Percentiles rank a stretch among this genome's conserved stretches.
phyloP scores from a whole-genome alignment of 1,284 basidiomycete genomes.

The Trichosporon ovoides region DNA sequence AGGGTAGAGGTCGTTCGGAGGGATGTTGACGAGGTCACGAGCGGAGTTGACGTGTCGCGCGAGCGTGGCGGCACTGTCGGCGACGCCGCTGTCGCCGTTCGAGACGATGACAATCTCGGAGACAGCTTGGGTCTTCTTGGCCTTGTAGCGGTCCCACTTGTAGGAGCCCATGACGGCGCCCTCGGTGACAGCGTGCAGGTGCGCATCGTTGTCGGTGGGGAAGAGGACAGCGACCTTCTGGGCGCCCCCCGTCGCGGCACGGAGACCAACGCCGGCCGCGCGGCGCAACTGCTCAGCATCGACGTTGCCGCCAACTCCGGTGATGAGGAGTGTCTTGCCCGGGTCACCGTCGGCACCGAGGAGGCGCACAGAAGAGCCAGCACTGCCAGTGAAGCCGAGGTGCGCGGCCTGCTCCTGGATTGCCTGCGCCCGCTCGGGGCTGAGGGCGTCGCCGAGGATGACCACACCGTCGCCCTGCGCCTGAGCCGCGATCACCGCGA shows the following conservation, averaged over 20 bases:
- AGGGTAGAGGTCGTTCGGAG: slow-evolving; percentile 11
- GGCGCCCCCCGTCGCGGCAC: not conserved
- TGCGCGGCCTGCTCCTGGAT: not conserved
- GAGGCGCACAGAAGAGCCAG: not conserved
- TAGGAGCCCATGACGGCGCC: slow-evolving; percentile 7
- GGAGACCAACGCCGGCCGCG: slow-evolving; percentile 8
- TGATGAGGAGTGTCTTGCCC: not conserved
- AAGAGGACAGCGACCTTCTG: slow-evolving; percentile 3
- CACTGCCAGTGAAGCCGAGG: slow-evolving; percentile 6
- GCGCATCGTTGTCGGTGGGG: not conserved
- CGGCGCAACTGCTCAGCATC: slow-evolving; percentile 11
- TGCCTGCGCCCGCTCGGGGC: not conserved
- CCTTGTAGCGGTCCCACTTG: slow-evolving; percentile 5
- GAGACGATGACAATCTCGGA: slow-evolving; percentile 1
- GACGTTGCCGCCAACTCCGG: slow-evolving; percentile 5
- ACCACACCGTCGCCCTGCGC: not conserved
- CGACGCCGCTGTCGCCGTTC: not conserved
- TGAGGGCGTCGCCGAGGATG: slow-evolving; percentile 1
- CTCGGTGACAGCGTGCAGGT: slow-evolving; percentile 2
- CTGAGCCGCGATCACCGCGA: not conserved
- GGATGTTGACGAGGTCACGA: slow-evolving; percentile 10
- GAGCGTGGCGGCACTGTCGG: slow-evolving; percentile 1
- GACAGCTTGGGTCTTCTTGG: not conserved
- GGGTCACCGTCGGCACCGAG: not conserved
- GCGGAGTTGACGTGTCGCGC: slow-evolving; percentile 9